phyloP scores from a whole-genome alignment of 2,329 filamentous ascomycete genomes.

The Gaeumannomyces tritici region DNA sequence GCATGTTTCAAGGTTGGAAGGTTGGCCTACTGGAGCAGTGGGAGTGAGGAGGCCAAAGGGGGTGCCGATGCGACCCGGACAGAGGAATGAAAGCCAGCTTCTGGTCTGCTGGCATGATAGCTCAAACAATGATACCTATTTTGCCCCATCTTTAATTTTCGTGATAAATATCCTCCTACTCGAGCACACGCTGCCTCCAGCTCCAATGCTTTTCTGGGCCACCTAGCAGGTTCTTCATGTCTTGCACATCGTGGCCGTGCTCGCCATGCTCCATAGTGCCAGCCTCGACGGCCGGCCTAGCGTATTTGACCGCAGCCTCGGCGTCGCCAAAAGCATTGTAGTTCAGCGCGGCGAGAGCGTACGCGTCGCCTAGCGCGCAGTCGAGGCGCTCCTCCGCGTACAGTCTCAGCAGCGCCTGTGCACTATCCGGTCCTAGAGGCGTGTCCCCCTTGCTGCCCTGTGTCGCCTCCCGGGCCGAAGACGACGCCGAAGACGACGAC shows the following conservation, averaged over 20 bases:
- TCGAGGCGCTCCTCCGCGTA: conserved; percentile 23
- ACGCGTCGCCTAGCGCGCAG: conserved; percentile 22
- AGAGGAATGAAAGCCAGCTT: too few relatives aligned
- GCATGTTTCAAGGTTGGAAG: conserved; percentile 55
- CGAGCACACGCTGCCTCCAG: conserved; percentile 11
- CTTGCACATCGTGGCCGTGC: conserved; percentile 14
- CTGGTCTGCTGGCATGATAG: too few relatives aligned
- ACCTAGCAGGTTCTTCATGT: conserved; percentile 22
- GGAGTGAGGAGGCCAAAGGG: conserved; percentile 5
- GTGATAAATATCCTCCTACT: not conserved
- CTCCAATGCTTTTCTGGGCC: conserved; percentile 22
- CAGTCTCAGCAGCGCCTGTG: conserved; percentile 17
- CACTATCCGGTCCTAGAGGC: conserved; percentile 16
- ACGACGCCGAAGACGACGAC: not conserved
- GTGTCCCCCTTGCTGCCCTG: not conserved
- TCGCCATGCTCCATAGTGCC: conserved; percentile 21
- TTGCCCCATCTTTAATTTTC: not conserved
- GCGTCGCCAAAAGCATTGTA: conserved; percentile 25
- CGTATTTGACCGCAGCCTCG: conserved; percentile 19
- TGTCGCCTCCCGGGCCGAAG: conserved; percentile 5
- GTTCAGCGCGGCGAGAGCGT: conserved; percentile 27
- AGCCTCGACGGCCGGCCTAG: conserved; percentile 19
- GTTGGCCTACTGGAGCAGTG: conserved; percentile 54
- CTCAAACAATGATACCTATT: not conserved
- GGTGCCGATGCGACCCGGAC: not conserved